Base-by-base conservation (phyloP, 106 monocot species). In the Gastrodia elata region DNA sequence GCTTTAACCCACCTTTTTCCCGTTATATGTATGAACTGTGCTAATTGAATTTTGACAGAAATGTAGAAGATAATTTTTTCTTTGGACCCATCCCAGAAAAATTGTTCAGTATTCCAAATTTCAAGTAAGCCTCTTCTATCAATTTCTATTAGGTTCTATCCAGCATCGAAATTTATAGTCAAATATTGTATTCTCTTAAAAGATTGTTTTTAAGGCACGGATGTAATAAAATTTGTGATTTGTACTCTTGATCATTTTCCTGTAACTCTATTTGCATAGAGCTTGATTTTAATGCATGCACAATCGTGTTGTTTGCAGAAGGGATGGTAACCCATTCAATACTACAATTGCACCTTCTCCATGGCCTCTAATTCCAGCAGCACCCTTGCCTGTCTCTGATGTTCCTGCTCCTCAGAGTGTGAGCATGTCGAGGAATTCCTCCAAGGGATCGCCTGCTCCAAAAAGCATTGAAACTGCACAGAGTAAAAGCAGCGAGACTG, bases 261-360 rank as follows among this genome's bases (percentile, higher is more conserved):
- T 35, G 67, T 6, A 8, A 34, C 13, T 15, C 30, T 37, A 67
- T 18, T 67, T 16, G 5, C 8, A 25, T 67, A 37, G 11, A 69
- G 25, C 40, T 39, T 18, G 38, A 69, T 39, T 69, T 69, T 69
- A 24, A 40, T 40, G 38, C n/a, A 40, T 39, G 37, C 6, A 35
- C 74, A 30, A 75, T 30, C 64, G 42, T 43, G 74, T 65, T 22
- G 65, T 64, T 14, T 80, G 78, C 93, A 99, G 98, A 71, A 89
- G 80, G 76, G 93, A 91, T 79, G 98, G 98, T 15, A 99, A 99
- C 73, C 91, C 91, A 70, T 93, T 99, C 59, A 93, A 93, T 85
- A 87, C 88, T 18, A 83, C 75, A 2, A 76, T 86, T 70, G 81
- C 83, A 68, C 98, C 98, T 55, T 75, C 90, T 35, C 25, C 84